Base-by-base conservation (phyloP, 1,284 basidiomycete genomes). In the Boletus mariae region DNA sequence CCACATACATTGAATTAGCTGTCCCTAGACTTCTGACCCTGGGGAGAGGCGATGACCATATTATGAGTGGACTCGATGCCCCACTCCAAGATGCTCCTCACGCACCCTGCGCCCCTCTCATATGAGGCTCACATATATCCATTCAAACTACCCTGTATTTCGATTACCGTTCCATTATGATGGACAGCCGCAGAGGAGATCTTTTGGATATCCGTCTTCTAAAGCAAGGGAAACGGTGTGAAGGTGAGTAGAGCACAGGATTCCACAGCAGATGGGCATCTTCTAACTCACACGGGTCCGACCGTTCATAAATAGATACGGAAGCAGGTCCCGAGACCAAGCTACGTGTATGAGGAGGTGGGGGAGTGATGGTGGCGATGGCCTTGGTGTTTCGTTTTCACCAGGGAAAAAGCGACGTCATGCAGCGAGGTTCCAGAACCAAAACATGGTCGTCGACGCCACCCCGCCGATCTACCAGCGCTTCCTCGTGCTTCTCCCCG, bases 1-100 rank as follows among this genome's bases (percentile, higher is more conserved):
- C 48, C 35, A n/a, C 32, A 42, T 28, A 8, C 32, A 49, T 37
- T 37, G 5, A 34, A 43, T 43, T 12, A 43, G 8, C 23, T 29
- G 42, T 44, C 49, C 35, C 41, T 50, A n/a, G 34, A 20, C 25
- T n/a, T 25, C 44, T 11, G n/a, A 42, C 56, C 55, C 29, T 40
- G 53, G 9, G 17, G 10, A 31, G 35, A 32, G 42, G 57, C 53
- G 38, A 45, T 51, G 53, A n/a, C 37, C 38, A 40, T 34, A 28
- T 35, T 13, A 50, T 56, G 43, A 55, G 43, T 41, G 32, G 35
- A 38, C 31, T 41, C 13, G 42, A 26, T 29, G 42, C 42, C 26
- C 42, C 41, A 42, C 41, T 41, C 9, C 12, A 13, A 23, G 23
- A 4, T 25, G 17, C 13, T 37, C 35, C 35, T 17, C 35, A 37